A percentile compares a stretch with the other conserved stretches of the same genome.
Evolutionary conservation across 805 yeast genomes (phyloP).

Genomic region (Myxozyma nipponensis): DNA sequence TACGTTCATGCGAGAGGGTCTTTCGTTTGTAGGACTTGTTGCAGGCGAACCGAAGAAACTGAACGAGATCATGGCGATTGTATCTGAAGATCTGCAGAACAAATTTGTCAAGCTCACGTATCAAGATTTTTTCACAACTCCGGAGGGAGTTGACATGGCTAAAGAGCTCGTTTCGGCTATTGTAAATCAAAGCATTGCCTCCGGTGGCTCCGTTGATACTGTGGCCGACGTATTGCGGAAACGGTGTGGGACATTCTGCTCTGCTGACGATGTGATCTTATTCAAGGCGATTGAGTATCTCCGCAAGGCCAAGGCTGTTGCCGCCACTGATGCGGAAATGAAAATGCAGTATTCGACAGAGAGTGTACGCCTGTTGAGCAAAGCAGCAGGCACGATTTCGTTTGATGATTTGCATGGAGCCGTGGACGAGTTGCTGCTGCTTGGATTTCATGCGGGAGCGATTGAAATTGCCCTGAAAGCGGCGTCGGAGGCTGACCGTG

Average conservation of each 20-base stretch:
- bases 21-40: slow-evolving; percentile 77
- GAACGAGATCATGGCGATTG: slow-evolving; percentile 57
- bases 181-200: slow-evolving; percentile 79
- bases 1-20: slow-evolving; percentile 78
- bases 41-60: slow-evolving; percentile 53
- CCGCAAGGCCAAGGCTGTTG: slow-evolving; percentile 77
- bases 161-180: slow-evolving; percentile 86
- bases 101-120: slow-evolving; percentile 65
- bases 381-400: slow-evolving; percentile 72
- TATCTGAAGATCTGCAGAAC: slow-evolving; percentile 63
- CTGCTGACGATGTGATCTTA: slow-evolving; percentile 86
- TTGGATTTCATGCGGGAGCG: slow-evolving; percentile 80
- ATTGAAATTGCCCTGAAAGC: slow-evolving; percentile 75
- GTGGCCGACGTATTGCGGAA: slow-evolving; percentile 86
- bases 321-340: slow-evolving; percentile 63
- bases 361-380: slow-evolving; percentile 72
- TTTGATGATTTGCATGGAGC: slow-evolving; percentile 80
- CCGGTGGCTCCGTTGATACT: slow-evolving; percentile 90
- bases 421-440: slow-evolving; percentile 66
- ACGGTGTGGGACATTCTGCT: slow-evolving; percentile 91
- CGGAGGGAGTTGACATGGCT: slow-evolving; percentile 57
- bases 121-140: slow-evolving; percentile 73
- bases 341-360: slow-evolving; percentile 61
- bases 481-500: slow-evolving; percentile 64
- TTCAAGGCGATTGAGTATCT: slow-evolving; percentile 92